Percentiles rank a stretch among this genome's conserved stretches.
Conservation (phyloP, 2,329 filamentous ascomycete species). For the Coleophoma cylindrospora region DNA sequence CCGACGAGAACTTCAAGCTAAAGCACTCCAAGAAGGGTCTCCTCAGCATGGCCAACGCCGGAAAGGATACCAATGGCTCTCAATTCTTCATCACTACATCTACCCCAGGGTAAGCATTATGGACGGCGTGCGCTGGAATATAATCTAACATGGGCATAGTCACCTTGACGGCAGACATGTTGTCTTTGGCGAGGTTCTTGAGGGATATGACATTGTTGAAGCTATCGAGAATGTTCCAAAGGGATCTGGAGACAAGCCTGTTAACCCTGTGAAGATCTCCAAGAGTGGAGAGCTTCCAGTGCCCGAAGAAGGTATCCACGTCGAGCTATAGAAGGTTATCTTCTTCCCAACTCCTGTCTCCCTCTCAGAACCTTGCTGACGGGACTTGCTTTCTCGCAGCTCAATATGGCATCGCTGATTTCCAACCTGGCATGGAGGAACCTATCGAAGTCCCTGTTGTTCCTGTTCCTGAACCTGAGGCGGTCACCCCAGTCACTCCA, state of each 20-base stretch:
- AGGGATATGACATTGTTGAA: constrained; percentile 77
- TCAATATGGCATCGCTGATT: constrained; percentile 25
- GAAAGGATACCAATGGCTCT: constrained; percentile 80
- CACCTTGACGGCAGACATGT: constrained; percentile 85
- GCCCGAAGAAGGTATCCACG: constrained; percentile 87
- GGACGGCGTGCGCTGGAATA: too few relatives aligned
- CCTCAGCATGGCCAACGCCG: constrained; percentile 81
- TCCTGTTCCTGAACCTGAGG: constrained; percentile 3
- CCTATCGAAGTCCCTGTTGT: constrained; percentile 12
- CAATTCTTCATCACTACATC: constrained; percentile 91
- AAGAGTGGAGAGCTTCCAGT: constrained; percentile 83
- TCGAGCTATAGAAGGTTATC: constrained; percentile 65
- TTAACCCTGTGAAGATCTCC: constrained; percentile 65
- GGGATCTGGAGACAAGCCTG: constrained; percentile 61
- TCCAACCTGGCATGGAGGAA: constrained; percentile 22
- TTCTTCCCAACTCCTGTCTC: constrained; percentile 12
- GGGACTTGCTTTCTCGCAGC: constrained; percentile 18
- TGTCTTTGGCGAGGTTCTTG: constrained; percentile 83
- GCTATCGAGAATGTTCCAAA: constrained; percentile 72
- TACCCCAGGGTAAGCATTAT: constrained; percentile 58
- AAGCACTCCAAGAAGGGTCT: constrained; percentile 84
- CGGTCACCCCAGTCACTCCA: constrained; percentile 5
- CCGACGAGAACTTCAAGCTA: constrained; percentile 92
- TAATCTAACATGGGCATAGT: constrained; percentile 32
- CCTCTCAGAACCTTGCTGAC: constrained; percentile 24